phyloP scores from a whole-genome alignment of 768 basidiomycete species.

The Candolleomyces eurysporus region DNA sequence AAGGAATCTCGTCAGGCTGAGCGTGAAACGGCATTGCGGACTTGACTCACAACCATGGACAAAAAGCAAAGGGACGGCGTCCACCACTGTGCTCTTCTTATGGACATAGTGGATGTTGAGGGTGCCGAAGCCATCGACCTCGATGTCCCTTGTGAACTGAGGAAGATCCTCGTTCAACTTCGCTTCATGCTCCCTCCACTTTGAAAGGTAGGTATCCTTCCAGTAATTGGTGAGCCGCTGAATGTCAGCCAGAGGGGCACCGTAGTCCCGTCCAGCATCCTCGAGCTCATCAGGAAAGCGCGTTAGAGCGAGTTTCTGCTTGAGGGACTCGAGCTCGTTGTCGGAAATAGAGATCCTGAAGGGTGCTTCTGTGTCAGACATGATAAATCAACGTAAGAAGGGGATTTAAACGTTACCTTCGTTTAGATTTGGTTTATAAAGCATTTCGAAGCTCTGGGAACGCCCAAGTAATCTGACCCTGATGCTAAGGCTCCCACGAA shows the following conservation, averaged over 20 bases:
- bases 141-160: constrained; percentile 54
- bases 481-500: too few relatives aligned
- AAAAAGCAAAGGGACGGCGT: constrained; percentile 44
- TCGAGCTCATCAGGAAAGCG: constrained; percentile 59
- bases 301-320: constrained; percentile 44
- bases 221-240: constrained; percentile 46
- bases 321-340: constrained; percentile 36
- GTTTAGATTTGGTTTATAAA: too few relatives aligned
- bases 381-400: background rate
- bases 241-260: constrained; percentile 47
- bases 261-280: constrained; percentile 49
- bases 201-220: constrained; percentile 24
- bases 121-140: constrained; percentile 43
- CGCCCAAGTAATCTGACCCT: too few relatives aligned
- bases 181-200: constrained; percentile 34
- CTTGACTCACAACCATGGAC: constrained; percentile 50
- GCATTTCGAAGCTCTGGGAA: too few relatives aligned
- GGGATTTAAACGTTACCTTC: too few relatives aligned
- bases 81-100: constrained; percentile 39
- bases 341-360: constrained; percentile 52
- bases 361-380: constrained; percentile 27
- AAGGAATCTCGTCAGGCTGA: background rate
- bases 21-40: background rate
- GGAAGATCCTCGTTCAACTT: constrained; percentile 49
- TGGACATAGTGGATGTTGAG: constrained; percentile 60